Base-by-base conservation (phyloP, 176 grass and related monocot species). In the Paspalum vaginatum region DNA sequence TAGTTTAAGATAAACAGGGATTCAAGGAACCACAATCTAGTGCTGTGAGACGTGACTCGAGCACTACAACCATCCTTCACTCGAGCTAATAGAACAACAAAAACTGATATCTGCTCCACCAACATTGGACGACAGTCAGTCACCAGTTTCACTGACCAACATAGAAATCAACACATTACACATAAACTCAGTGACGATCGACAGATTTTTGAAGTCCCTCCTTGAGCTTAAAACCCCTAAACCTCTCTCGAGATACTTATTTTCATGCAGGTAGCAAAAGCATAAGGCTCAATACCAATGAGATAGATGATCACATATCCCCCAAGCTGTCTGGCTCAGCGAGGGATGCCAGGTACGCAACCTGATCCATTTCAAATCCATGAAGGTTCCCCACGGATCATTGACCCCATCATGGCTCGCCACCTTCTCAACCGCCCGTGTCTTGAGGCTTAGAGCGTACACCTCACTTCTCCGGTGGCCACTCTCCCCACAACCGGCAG, bases 281-380 rank as follows among this genome's bases (percentile, higher is more conserved):
- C 63, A n/a, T 11, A 13, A 15, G 41, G n/a, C 15, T 68, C 8
- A 7, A 56, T 21, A 16, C 13, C 13, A 2, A 27, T 71, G 14
- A 50, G 2, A 48, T 5, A 70, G 22, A 32, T 24, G 45, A 71
- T 71, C 68, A 71, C 46, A 50, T 50, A 71, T 71, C 68, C 7
- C 32, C 46, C 24, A 0, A 4, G 14, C 14, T 7, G 14, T 51
- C 14, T 32, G 14, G 46, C 13, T 71, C 46, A 71, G 69, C 48
- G 37, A 72, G 69, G 16, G 69, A 72, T 20, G 69, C 25, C 24
- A 72, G 69, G 68, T 71, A 71, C 2, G 68, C 68, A 7, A 18
- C 7, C 21, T 32, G 46, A 26, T 51, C 47, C 46, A 72, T 72
- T 20, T 39, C 26, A 0, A 53, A 72, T 14, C 48, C 69, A 53